Evolutionary conservation across 306 rosid species (phyloP), one percentile per base, ranked within the genome.

Genomic region (Fragaria nilgerrensis): DNA sequence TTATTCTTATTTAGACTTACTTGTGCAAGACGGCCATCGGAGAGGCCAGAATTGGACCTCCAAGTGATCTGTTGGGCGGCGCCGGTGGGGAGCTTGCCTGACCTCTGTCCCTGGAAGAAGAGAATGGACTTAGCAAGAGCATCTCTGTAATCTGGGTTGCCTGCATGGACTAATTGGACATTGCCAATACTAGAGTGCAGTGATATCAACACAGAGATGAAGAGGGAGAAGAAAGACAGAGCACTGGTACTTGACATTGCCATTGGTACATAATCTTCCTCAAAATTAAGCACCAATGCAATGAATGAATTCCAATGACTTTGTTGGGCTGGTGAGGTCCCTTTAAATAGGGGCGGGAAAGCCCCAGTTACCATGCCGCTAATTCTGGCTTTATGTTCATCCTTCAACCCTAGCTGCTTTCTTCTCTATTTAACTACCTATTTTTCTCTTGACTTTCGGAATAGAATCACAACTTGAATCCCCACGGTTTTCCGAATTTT

Each of bases 101-200:
- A 95, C 68, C 98, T 89, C 66, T 95, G 98, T 0, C 97, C 98
- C 81, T 95, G 90, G 25, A 95, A 95, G 79, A 95, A 95, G 84
- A 95, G 67, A 1, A 95, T 49, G 4, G 98, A 89, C 74, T 95
- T 95, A 0, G 91, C 87, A 77, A 95, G 78, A 22, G 98, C 98
- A 12, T 92, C 98, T 87, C 83, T 65, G 64, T 95, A 95, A 41
- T 95, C 87, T 1, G 89, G 92, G 47, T 82, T 78, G 44, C 56
- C 58, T 72, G 50, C 76, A 50, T 78, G 81, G 73, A 81, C 83
- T 32, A 29, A 29, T 79, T 82, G 80, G 25, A 82, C 90, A 61
- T 27, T 79, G 0, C 67, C 81, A 15, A 14, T 8, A 2, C 9
- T 45, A 3, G 9, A 45, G 22, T 65, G 68, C 47, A 69, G 37